These are phyloP conservation scores for Austroboletus niveus DNA, from an alignment of 1,284 basidiomycete genomes.

Conservation along the genomic window DNA sequence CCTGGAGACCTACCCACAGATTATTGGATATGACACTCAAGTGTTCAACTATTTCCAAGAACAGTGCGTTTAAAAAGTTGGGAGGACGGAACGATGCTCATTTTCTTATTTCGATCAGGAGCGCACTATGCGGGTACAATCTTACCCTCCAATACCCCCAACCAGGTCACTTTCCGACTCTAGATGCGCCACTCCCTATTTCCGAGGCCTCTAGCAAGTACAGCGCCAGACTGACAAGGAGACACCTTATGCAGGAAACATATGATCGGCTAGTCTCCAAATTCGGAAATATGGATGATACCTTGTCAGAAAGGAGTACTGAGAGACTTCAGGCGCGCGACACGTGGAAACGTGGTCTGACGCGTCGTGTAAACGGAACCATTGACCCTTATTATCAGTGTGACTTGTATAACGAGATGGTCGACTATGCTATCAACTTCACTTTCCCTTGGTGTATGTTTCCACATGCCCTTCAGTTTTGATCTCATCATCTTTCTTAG, in stretches of 20 bases:
- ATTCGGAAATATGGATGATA: background rate
- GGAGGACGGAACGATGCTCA: background rate
- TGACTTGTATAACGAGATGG: constrained; percentile 46
- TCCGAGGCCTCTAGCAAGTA: constrained; percentile 10
- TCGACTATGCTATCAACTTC: constrained; percentile 61
- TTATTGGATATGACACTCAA: constrained; percentile 46
- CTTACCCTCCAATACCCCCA: constrained; percentile 74
- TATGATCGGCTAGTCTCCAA: constrained; percentile 1
- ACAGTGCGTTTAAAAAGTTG: constrained; percentile 43
- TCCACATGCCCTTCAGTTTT: background rate
- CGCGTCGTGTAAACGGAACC: constrained; percentile 45
- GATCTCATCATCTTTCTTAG: constrained; percentile 24
- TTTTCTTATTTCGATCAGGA: constrained; percentile 34
- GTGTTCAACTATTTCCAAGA: constrained; percentile 67
- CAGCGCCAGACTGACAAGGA: constrained; percentile 6
- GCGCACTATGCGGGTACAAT: constrained; percentile 62
- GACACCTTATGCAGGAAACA: constrained; percentile 14
- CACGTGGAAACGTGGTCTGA: constrained; percentile 46
- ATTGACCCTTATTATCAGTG: constrained; percentile 62
- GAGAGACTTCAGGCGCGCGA: constrained; percentile 17
- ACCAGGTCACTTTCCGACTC: constrained; percentile 49
- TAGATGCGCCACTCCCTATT: constrained; percentile 26
- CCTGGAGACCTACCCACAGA: constrained; percentile 54
- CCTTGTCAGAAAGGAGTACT: background rate
- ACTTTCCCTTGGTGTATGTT: constrained; percentile 65